Evolutionary conservation across 345 rosid species (phyloP), one percentile per base, ranked within the genome.

Genomic region (Dipteronia sinensis): DNA sequence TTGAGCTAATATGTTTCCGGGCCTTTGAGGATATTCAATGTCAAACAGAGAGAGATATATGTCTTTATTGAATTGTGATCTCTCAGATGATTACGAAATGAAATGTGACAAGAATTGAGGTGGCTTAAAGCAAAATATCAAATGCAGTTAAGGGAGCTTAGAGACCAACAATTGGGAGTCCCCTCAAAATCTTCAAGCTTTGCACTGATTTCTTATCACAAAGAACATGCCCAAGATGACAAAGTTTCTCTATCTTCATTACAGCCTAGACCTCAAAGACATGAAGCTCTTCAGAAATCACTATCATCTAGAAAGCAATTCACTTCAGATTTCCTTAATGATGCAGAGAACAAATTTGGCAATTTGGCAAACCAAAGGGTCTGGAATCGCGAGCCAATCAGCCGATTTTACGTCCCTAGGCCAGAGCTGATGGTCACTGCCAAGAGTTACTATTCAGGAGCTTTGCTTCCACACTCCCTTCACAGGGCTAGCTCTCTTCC

Each of bases 111-210:
- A 85, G 98, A 96, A 63, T 71, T 91, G 56, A 93, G 97, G 80
- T 93, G 98, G 98, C 93, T 93, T 8, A 95, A 95, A 83, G 98
- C 97, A 12, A 93, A 90, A 66, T 91, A 89, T 71, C 89, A 81
- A 80, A 80, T 88, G 85, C 96, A 91, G 83, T 64, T 89, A 64
- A 82, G 90, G 76, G 90, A 84, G 78, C 83, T 88, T 6, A 88
- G 70, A 79, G 92, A 87, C 75, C 86, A 89, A 64, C 87, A 82
- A 71, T 71, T 88, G 53, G 67, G 84, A 51, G 76, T 75, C 75
- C 76, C 79, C 64, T 67, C 82, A 16, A 79, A 58, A 76, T 34
- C 84, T 29, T 77, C 68, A 23, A 71, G 70, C 79, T 63, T 51
- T 10, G 66, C 81, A 6, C 78, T 69, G 15, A 64, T 71, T 46